These are phyloP conservation scores for Epithele typhae DNA, from an alignment of 768 basidiomycete genomes.

Conservation along the genomic window DNA sequence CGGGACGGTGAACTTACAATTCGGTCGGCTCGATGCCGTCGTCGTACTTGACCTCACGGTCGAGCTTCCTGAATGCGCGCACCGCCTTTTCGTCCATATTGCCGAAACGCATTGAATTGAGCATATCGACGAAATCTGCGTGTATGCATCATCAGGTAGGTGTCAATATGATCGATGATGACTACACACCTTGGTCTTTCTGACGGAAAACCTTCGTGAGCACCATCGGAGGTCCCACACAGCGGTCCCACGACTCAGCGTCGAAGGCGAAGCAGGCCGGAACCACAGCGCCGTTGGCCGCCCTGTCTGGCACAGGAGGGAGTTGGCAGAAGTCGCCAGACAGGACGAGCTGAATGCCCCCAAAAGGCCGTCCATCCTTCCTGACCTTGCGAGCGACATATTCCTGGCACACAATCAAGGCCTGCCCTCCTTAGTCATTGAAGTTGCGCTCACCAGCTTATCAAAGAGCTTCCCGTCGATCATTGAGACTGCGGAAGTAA, in stretches of 20 bases:
- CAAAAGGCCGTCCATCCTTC: slow-evolving; percentile 57
- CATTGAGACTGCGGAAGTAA: slow-evolving; percentile 68
- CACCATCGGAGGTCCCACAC: slow-evolving; percentile 51
- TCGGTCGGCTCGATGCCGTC: slow-evolving; percentile 83
- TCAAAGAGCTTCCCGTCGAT: slow-evolving; percentile 78
- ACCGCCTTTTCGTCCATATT: slow-evolving; percentile 41
- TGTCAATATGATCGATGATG: neutral
- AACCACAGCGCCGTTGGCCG: slow-evolving; percentile 39
- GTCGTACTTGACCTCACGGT: slow-evolving; percentile 52
- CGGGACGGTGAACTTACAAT: slow-evolving; percentile 41
- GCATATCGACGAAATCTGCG: slow-evolving; percentile 73
- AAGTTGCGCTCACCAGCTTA: slow-evolving; percentile 57
- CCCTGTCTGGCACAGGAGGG: slow-evolving; percentile 65
- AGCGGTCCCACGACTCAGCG: slow-evolving; percentile 63
- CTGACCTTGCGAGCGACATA: slow-evolving; percentile 58
- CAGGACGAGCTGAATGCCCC: slow-evolving; percentile 84
- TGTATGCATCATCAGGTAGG: neutral
- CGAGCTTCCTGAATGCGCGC: slow-evolving; percentile 49
- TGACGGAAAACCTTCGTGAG: slow-evolving; percentile 83
- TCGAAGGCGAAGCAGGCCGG: slow-evolving; percentile 75
- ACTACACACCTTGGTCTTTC: slow-evolving; percentile 61
- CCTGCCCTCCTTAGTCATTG: slow-evolving; percentile 1
- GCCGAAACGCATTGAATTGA: slow-evolving; percentile 86
- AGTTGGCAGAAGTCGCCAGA: slow-evolving; percentile 92
- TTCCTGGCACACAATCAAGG: no score